Evolutionary conservation across 1,284 basidiomycete genomes (phyloP).

Genomic region (Cutaneotrichosporon sp.): DNA sequence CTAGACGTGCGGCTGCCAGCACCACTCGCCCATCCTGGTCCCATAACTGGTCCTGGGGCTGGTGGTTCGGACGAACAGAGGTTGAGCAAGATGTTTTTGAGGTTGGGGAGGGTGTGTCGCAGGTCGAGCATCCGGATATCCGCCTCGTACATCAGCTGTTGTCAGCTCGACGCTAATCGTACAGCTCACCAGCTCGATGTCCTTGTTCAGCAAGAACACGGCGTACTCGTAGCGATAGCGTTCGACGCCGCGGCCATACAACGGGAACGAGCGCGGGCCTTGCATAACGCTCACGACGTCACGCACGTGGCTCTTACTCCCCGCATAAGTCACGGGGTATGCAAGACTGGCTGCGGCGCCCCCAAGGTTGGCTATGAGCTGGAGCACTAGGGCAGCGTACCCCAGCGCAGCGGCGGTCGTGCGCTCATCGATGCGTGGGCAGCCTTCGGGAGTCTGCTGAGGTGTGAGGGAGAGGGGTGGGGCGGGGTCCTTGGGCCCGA

Average conservation of each 20-base stretch:
- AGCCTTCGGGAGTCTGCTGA: conserved; percentile 54
- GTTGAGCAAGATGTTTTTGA: conserved; percentile 88
- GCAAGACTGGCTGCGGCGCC: conserved; percentile 59
- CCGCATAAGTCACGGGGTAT: conserved; percentile 85
- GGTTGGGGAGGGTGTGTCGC: conserved; percentile 92
- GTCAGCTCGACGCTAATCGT: conserved; percentile 16
- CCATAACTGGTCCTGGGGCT: conserved; percentile 22
- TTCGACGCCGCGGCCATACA: conserved; percentile 92
- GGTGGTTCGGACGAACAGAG: conserved; percentile 55
- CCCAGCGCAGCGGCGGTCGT: conserved; percentile 80
- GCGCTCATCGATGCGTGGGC: conserved; percentile 71
- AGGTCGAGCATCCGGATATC: conserved; percentile 85
- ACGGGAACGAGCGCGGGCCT: conserved; percentile 86
- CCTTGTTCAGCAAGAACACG: conserved; percentile 93
- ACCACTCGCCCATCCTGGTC: conserved; percentile 25
- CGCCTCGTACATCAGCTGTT: conserved; percentile 81
- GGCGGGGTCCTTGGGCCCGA: conserved; percentile 71
- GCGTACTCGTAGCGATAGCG: conserved; percentile 97
- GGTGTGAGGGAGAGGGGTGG: conserved; percentile 71
- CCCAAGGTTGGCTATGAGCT: conserved; percentile 74
- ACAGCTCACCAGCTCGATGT: conserved; percentile 81
- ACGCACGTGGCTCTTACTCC: conserved; percentile 79
- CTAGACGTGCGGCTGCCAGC: conserved; percentile 19
- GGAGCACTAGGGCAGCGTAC: conserved; percentile 78
- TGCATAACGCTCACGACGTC: conserved; percentile 92